phyloP scores from a whole-genome alignment of 164 flowering plant genomes.

The Stephania yunnanensis region DNA sequence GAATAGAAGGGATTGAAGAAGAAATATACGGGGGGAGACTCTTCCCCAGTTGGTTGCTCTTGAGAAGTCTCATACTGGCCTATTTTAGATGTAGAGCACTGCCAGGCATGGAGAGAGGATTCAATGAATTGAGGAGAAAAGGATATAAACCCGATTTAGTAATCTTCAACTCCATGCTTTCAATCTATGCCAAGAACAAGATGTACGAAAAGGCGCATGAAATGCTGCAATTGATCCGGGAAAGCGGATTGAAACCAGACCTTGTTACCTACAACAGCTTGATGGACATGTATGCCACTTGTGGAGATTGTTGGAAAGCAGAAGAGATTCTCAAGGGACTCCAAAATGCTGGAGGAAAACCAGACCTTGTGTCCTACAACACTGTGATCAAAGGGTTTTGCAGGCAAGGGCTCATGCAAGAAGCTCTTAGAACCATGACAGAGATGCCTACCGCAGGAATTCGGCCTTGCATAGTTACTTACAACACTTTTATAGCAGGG shows the following conservation, averaged over 20 bases:
- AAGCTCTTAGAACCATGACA: constrained; percentile 55
- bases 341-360: constrained; percentile 39
- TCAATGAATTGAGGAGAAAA: constrained; percentile 37
- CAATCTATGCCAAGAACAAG: constrained; percentile 62
- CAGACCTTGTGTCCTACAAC: constrained; percentile 83
- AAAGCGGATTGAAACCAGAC: constrained; percentile 69
- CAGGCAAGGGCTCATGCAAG: constrained; percentile 81
- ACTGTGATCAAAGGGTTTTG: constrained; percentile 92
- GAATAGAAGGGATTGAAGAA: constrained; percentile 52
- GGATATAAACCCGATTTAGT: constrained; percentile 86
- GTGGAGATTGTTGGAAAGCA: constrained; percentile 84
- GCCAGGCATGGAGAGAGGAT: constrained; percentile 79
- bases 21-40: constrained; percentile 59
- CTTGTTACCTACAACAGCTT: constrained; percentile 77
- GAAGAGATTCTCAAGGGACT: constrained; percentile 65
- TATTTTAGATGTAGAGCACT: constrained; percentile 61
- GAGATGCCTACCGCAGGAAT: constrained; percentile 71
- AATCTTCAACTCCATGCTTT: constrained; percentile 74
- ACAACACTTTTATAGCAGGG: constrained; percentile 72
- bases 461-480: constrained; percentile 74
- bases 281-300: constrained; percentile 90
- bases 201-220: constrained; percentile 68
- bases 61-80: constrained; percentile 70
- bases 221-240: constrained; percentile 45
- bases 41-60: constrained; percentile 80